Conservation (phyloP, 1,284 basidiomycete genomes). For the Apiotrichum gamsii region DNA sequence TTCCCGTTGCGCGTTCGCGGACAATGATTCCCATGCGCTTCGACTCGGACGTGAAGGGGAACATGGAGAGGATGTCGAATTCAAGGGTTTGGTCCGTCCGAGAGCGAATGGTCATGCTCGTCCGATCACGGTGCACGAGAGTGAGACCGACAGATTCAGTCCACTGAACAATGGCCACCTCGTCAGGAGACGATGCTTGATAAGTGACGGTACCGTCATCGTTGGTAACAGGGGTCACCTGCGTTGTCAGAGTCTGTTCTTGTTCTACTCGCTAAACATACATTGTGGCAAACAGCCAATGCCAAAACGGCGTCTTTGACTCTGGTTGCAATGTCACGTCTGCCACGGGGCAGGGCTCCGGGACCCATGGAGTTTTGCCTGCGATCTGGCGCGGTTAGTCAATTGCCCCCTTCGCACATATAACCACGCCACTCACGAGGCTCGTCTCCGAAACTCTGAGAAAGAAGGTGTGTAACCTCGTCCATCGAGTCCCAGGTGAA, state of each 20-base stretch:
- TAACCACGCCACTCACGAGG: constrained; percentile 1
- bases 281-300: constrained; percentile 94
- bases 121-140: constrained; percentile 80
- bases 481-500: constrained; percentile 98
- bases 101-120: constrained; percentile 69
- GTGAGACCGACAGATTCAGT: constrained; percentile 90
- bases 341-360: constrained; percentile 60
- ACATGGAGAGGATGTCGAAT: constrained; percentile 87
- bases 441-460: constrained; percentile 64
- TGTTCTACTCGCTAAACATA: constrained; percentile 46
- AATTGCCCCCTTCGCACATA: too few relatives aligned
- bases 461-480: constrained; percentile 84
- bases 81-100: constrained; percentile 58
- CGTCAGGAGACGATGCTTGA: constrained; percentile 97
- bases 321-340: constrained; percentile 89
- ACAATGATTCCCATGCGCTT: constrained; percentile 99
- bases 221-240: constrained; percentile 92
- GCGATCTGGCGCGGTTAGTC: constrained; percentile 10
- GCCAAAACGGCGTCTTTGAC: constrained; percentile 92
- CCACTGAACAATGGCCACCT: constrained; percentile 99
- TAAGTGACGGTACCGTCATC: constrained; percentile 92
- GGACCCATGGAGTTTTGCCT: constrained; percentile 34
- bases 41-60: constrained; percentile 96
- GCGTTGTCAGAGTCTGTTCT: constrained; percentile 2
- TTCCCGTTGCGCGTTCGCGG: constrained; percentile 65